Base-by-base conservation (phyloP, 2,329 filamentous ascomycete species). In the Colletotrichum sojae region DNA sequence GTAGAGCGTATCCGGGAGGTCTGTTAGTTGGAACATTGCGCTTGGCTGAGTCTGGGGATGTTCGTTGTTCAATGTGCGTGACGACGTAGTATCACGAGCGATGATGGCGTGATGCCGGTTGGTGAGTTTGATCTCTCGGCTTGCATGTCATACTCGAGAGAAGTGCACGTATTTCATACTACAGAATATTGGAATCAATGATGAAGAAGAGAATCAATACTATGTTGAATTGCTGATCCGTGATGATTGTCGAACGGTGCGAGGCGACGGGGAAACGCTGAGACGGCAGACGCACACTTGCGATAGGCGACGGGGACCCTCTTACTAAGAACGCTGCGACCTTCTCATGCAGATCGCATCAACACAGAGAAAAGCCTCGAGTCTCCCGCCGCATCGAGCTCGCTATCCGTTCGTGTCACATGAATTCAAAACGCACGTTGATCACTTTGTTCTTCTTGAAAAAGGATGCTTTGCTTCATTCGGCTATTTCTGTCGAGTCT, bases 1-100 rank as follows among this genome's bases (percentile, higher is more conserved):
- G 72, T 91, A 90, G 54, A 91, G 75, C 60, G 89, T 87, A 72
- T 84, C 83, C n/a, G 89, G 88, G 46, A 91, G 79, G 16, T 82
- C 77, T 10, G 78, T 79, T 36, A 86, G 31, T 18, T 64, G 77
- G 69, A 82, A 77, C 76, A 77, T 79, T 36, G 31, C 10, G 2
- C 31, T 10, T 8, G 2, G 2, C 6, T 2, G 31, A 12, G 31
- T 36, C 31, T 10, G 31, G 9, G 31, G 31, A 36, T 0, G 73
- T 0, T 20, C 8, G 46, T 12, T 22, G 27, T 31, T 43, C 39
- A 40, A 15, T 16, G 40, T 13, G 40, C 8, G 9, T 6, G 27
- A 31, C 27, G 6, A 9, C 5, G 6, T 9, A 36, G 8, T 36
- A 36, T 36, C 31, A 36, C 9, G 31, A 36, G 31, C 6, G 6